Percentiles rank a stretch among this genome's conserved stretches.
phyloP scores from a whole-genome alignment of 768 basidiomycete species.

The Lyophyllum decastes region DNA sequence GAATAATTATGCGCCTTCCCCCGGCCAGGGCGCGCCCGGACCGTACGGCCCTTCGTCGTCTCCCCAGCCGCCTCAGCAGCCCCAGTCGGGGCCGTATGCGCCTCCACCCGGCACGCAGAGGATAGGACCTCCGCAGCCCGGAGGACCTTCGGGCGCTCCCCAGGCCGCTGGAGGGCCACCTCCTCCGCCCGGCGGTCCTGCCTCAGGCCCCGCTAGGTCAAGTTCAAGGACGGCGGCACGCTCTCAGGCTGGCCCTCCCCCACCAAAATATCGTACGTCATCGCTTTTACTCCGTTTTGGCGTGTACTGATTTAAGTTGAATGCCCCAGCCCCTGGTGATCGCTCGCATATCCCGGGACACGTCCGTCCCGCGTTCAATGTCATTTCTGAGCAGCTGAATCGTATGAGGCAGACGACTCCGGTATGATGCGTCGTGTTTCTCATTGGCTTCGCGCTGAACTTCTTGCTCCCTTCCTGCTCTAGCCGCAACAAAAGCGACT shows the following conservation, averaged over 20 bases:
- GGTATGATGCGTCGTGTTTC: constrained; percentile 47
- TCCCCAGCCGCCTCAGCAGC: constrained; percentile 21
- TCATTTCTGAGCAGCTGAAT: constrained; percentile 63
- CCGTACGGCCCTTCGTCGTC: constrained; percentile 16
- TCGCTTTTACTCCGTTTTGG: background rate
- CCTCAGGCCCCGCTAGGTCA: constrained; percentile 18
- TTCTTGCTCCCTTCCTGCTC: too few relatives aligned
- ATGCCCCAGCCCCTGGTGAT: constrained; percentile 77
- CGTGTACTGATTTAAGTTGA: constrained; percentile 8
- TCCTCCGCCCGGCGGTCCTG: constrained; percentile 36
- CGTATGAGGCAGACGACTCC: constrained; percentile 74
- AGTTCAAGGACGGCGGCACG: constrained; percentile 23
- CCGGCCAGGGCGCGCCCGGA: constrained; percentile 30
- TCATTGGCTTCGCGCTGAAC: too few relatives aligned
- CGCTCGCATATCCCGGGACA: constrained; percentile 86
- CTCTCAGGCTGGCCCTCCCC: constrained; percentile 30
- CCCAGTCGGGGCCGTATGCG: constrained; percentile 38
- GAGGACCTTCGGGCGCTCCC: constrained; percentile 20
- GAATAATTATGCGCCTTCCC: constrained; percentile 27
- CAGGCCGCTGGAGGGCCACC: constrained; percentile 8
- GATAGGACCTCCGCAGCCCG: constrained; percentile 22
- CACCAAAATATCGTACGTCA: constrained; percentile 49
- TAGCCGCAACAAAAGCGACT: constrained; percentile 84
- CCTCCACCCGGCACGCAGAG: constrained; percentile 40
- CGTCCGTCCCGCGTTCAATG: constrained; percentile 62